A percentile compares a stretch with the other conserved stretches of the same genome.
phyloP scores from a whole-genome alignment of 2,329 filamentous ascomycete species.

The Diplodia corticola region DNA sequence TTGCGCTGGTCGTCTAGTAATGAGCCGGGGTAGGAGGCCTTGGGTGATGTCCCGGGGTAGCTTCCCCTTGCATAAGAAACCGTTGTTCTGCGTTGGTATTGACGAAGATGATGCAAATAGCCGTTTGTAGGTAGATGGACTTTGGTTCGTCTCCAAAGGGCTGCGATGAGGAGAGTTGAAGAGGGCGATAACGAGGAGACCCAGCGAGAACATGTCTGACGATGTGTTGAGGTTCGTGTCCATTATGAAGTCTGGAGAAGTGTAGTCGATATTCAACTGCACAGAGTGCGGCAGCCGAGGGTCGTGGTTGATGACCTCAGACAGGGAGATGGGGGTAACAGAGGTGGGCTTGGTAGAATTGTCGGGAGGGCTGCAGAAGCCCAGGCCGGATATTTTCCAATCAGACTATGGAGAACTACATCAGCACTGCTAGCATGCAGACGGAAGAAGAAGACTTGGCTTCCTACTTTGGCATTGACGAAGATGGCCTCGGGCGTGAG shows the following conservation, averaged over 20 bases:
- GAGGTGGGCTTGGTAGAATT: conserved; percentile 72
- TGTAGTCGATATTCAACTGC: conserved; percentile 89
- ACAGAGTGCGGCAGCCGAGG: conserved; percentile 77
- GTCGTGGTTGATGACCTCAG: conserved; percentile 82
- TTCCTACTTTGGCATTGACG: conserved; percentile 81
- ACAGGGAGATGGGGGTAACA: conserved; percentile 76
- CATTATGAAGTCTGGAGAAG: conserved; percentile 90
- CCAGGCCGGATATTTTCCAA: conserved; percentile 96
- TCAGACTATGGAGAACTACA: conserved; percentile 64
- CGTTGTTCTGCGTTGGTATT: conserved; percentile 77
- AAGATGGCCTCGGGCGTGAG: conserved; percentile 91
- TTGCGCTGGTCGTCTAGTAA: conserved; percentile 83
- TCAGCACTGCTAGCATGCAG: conserved; percentile 18
- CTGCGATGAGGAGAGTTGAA: conserved; percentile 95
- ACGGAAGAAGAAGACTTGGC: conserved; percentile 25
- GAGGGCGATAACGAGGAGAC: conserved; percentile 81
- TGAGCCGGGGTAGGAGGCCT: conserved; percentile 78
- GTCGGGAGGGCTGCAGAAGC: conserved; percentile 81
- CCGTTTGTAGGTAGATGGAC: conserved; percentile 80
- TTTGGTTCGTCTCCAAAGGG: conserved; percentile 79
- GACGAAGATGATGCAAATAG: conserved; percentile 76
- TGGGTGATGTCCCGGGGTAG: conserved; percentile 76
- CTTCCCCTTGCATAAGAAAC: conserved; percentile 76
- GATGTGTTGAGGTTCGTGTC: conserved; percentile 83
- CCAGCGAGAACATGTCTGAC: conserved; percentile 92